A percentile compares a stretch with the other conserved stretches of the same genome.
These are phyloP conservation scores for Colletotrichum cordylinicola DNA, from an alignment of 2,329 filamentous ascomycete species.

Conservation along the genomic window DNA sequence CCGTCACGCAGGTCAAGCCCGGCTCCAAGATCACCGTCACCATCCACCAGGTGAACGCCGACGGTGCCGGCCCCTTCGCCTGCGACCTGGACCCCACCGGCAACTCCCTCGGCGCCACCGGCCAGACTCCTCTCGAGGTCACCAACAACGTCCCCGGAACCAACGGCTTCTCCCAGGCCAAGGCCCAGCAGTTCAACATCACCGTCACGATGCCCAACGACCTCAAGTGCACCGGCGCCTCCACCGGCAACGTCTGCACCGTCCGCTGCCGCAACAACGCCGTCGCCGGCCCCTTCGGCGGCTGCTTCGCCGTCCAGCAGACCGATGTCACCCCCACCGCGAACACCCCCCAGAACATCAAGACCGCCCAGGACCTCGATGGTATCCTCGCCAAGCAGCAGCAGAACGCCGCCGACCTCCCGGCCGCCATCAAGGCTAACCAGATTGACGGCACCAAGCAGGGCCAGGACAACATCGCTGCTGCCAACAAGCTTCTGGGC, in stretches of 20 bases:
- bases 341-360: constrained; percentile 51
- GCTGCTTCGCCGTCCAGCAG: constrained; percentile 65
- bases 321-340: constrained; percentile 44
- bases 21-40: constrained; percentile 52
- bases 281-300: constrained; percentile 60
- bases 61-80: constrained; percentile 59
- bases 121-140: constrained; percentile 53
- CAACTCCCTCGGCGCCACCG: constrained; percentile 48
- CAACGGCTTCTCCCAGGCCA: constrained; percentile 63
- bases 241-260: constrained; percentile 64
- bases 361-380: constrained; percentile 50
- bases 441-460: constrained; percentile 39
- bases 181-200: constrained; percentile 61
- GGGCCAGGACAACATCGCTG: constrained; percentile 36
- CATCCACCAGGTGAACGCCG: constrained; percentile 60
- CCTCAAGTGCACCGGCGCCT: constrained; percentile 56
- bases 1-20: constrained; percentile 54
- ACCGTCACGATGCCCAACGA: constrained; percentile 57
- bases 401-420: constrained; percentile 56
- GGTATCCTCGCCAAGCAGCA: constrained; percentile 51
- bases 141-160: constrained; percentile 64
- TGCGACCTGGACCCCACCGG: constrained; percentile 59
- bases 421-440: constrained; percentile 44
- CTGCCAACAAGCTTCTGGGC: constrained; percentile 42
- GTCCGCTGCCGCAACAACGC: constrained; percentile 65